These are phyloP conservation scores for Tulasnella sp. DNA, from an alignment of 768 basidiomycete species.

Conservation along the genomic window DNA sequence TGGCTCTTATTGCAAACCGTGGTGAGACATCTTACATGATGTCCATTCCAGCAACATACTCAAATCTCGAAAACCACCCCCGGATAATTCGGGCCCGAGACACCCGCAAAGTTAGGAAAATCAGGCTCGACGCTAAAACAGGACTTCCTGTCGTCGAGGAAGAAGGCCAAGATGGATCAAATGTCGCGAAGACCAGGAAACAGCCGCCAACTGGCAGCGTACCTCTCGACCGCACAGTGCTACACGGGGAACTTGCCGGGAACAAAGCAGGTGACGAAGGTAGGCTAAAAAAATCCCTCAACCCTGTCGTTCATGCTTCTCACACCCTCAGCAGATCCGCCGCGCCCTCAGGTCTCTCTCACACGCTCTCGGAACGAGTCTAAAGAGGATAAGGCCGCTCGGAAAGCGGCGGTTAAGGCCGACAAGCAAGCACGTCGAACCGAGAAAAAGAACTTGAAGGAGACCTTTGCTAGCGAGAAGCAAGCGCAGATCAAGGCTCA, in stretches of 20 bases:
- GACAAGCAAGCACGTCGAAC: conserved; percentile 42
- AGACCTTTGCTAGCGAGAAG: conserved; percentile 42
- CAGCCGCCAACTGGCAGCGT: background rate
- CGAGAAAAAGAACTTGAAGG: conserved; percentile 46
- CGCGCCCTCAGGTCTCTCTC: conserved; percentile 36
- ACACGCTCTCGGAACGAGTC: conserved; percentile 72
- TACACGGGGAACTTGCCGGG: conserved; percentile 20
- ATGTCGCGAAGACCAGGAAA: conserved; percentile 38
- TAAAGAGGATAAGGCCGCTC: conserved; percentile 43
- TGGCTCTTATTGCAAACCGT: background rate
- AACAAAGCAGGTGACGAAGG: conserved; percentile 32
- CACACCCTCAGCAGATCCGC: conserved; percentile 15
- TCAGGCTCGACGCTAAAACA: conserved; percentile 68
- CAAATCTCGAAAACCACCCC: conserved; percentile 98
- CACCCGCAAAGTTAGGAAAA: conserved; percentile 54
- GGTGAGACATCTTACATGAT: background rate
- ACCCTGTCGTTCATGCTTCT: background rate
- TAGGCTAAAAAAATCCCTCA: background rate
- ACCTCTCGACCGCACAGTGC: conserved; percentile 16
- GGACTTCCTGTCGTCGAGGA: conserved; percentile 60
- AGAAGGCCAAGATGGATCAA: conserved; percentile 34
- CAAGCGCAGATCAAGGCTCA: conserved; percentile 39
- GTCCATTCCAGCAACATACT: conserved; percentile 69
- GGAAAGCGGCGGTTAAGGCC: conserved; percentile 45
- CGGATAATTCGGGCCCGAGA: conserved; percentile 72